Evolutionary conservation across 2,329 filamentous ascomycete species (phyloP).

Genomic region (Penicillium sp.): DNA sequence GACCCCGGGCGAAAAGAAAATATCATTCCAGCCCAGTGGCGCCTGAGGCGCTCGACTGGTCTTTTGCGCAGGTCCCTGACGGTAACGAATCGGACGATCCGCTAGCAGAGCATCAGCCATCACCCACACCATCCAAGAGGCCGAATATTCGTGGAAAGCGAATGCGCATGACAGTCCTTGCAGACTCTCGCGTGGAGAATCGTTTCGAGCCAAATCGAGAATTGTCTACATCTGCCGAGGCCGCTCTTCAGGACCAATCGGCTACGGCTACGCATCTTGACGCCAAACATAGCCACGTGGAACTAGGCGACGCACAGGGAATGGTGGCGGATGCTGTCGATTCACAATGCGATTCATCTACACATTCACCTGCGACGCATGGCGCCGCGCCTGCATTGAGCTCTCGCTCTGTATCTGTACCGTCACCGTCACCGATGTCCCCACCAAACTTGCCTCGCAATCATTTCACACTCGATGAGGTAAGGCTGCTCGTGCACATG

Average conservation of each 20-base stretch:
- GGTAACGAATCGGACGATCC: slow-evolving; percentile 49
- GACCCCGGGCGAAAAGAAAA: slow-evolving; percentile 28
- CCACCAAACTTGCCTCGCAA: background rate
- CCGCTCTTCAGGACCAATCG: slow-evolving; percentile 7
- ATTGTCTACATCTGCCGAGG: slow-evolving; percentile 1
- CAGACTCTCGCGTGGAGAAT: background rate
- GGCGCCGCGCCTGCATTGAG: background rate
- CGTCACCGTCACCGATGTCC: background rate
- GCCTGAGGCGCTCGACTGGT: slow-evolving; percentile 41
- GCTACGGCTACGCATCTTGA: slow-evolving; percentile 9
- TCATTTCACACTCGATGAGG: slow-evolving; percentile 37
- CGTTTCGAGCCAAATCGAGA: slow-evolving; percentile 1
- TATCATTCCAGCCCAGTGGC: slow-evolving; percentile 33
- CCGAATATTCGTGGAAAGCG: slow-evolving; percentile 29
- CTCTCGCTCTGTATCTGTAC: background rate
- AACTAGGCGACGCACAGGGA: background rate
- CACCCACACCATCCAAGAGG: slow-evolving; percentile 32
- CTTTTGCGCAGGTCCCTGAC: slow-evolving; percentile 39
- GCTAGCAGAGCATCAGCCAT: slow-evolving; percentile 41
- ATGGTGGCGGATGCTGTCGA: slow-evolving; percentile 5
- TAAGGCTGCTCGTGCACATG: slow-evolving; percentile 35
- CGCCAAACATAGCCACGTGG: background rate
- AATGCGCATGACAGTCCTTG: slow-evolving; percentile 1
- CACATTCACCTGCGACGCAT: background rate
- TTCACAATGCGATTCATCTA: slow-evolving; percentile 5